Conservation (phyloP, 441 rosid species). For the Caryocar brasiliense region DNA sequence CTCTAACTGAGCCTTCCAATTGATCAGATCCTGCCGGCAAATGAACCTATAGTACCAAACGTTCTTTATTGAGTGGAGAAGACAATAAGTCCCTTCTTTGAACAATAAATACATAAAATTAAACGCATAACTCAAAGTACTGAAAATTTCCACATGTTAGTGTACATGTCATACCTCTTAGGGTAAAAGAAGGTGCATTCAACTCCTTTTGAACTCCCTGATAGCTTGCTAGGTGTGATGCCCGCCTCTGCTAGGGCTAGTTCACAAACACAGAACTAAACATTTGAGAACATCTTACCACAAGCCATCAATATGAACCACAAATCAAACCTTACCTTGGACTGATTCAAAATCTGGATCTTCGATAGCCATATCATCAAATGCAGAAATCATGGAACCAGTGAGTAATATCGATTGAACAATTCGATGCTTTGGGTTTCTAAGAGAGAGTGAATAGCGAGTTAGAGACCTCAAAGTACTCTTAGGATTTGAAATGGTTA, state of each 20-base stretch:
- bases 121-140: background rate
- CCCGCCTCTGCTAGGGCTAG: conserved; percentile 88
- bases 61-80: background rate
- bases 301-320: no score
- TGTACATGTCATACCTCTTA: conserved; percentile 39
- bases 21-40: conserved; percentile 59
- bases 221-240: conserved; percentile 54
- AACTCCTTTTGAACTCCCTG: conserved; percentile 18
- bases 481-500: no score
- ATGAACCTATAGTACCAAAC: conserved; percentile 45
- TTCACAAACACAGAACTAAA: conserved; percentile 14
- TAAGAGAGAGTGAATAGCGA: no score
- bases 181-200: conserved; percentile 35
- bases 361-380: conserved; percentile 54
- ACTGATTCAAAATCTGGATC: conserved; percentile 63
- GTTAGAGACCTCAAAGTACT: no score
- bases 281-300: background rate
- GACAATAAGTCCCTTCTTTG: background rate
- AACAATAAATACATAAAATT: background rate
- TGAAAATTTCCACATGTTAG: background rate
- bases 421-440: conserved; percentile 65
- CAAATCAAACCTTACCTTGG: conserved; percentile 49
- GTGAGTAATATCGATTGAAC: conserved; percentile 49
- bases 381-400: conserved; percentile 53
- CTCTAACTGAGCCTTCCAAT: conserved; percentile 83